Base-by-base conservation (phyloP, 1,284 basidiomycete genomes). In the Volvariella surrecta region DNA sequence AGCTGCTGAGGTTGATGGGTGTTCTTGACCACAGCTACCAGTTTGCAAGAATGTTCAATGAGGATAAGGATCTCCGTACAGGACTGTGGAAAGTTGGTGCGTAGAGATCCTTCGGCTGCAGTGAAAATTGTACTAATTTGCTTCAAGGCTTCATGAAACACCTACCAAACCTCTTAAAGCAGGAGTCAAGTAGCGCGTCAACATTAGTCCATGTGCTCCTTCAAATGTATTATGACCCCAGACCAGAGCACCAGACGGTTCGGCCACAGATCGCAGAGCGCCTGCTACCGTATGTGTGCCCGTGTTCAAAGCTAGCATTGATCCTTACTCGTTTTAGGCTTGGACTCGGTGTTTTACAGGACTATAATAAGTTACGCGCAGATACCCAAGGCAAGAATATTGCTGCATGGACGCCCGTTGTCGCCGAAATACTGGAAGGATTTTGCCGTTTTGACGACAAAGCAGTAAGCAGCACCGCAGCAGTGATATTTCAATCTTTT, bases 81-180 rank as follows among this genome's bases (percentile, higher is more conserved):
- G 91, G 89, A 3, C 71, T 99, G 40, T 99, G 96, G 96, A 98
- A 96, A 91, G 96, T 99, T 52, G 94, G 92, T 89, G 49, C 64
- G 90, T 81, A 19, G 21, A 10, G 17, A 19, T 3, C 43, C 10
- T 19, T 47, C 32, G 13, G 16, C 8, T 13, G 9, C 18, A 13
- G 21, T 8, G 37, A 9, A 45, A 47, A 35, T 48, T 30, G 45
- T 19, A 35, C 44, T 17, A 20, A 30, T 39, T 35, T 9, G 7
- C 11, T 16, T 42, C n/a, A n/a, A 94, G 93, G 95, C 1, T 99
- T 99, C 68, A 99, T 99, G 96, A 97, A 97, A 61, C 97, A 99
- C 61, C 67, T 99, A 30, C 96, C 96, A 0, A 99, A 99, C 63
- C 74, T 99, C 39, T 70, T 99, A 47, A 98, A 99, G 64, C 96